Conservation (phyloP, 1,284 basidiomycete species). For the Gastroboletus turbinatus region DNA sequence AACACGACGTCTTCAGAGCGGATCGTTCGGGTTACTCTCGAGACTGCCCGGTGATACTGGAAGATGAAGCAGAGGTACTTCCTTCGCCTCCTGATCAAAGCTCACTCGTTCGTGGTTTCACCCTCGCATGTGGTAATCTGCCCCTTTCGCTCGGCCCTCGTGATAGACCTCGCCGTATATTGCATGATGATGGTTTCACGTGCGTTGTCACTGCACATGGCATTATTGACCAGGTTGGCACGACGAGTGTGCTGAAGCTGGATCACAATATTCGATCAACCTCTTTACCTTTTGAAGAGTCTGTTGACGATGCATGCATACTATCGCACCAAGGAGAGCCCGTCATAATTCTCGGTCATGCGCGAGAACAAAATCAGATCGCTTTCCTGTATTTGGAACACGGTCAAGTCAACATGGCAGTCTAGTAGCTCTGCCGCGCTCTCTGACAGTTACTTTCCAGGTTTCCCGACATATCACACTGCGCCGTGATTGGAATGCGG, state of each 20-base stretch:
- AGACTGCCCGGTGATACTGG: not conserved
- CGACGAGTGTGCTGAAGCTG: conserved; percentile 17
- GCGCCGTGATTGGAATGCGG: conserved; percentile 31
- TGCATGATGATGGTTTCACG: conserved; percentile 21
- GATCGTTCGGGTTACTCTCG: not conserved
- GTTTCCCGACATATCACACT: conserved; percentile 17
- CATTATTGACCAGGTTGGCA: conserved; percentile 31
- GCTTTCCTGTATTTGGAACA: conserved; percentile 22
- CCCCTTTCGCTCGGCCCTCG: conserved; percentile 29
- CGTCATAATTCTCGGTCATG: conserved; percentile 40
- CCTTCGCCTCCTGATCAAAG: conserved; percentile 3
- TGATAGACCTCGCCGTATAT: conserved; percentile 45
- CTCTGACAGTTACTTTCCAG: conserved; percentile 15
- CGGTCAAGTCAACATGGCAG: conserved; percentile 24
- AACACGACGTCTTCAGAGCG: not conserved
- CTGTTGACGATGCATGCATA: conserved; percentile 46
- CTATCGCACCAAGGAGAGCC: conserved; percentile 28
- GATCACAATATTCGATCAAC: conserved; percentile 21
- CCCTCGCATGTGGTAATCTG: conserved; percentile 14
- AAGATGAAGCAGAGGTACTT: not conserved
- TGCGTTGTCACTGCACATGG: conserved; percentile 41
- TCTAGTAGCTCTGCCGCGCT: not conserved
- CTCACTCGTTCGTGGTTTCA: conserved; percentile 3
- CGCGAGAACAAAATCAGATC: conserved; percentile 39
- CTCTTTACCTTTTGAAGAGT: conserved; percentile 21